Conservation (phyloP, 257 asterid genomes). For the Rehmannia glutinosa region DNA sequence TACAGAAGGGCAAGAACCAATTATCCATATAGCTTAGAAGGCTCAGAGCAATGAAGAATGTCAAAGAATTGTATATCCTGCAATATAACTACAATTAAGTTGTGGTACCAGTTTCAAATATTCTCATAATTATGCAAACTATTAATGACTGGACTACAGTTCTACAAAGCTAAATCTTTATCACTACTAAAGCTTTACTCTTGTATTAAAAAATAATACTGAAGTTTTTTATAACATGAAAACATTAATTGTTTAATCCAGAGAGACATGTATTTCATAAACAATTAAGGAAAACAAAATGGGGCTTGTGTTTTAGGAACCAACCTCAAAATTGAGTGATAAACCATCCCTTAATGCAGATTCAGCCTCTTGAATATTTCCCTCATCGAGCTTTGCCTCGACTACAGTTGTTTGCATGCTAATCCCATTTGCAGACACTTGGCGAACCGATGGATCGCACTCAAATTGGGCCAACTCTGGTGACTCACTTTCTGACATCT, state of each 20-base stretch:
- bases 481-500: constrained; percentile 74
- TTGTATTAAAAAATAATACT: no score
- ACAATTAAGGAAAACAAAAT: background rate
- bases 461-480: constrained; percentile 36
- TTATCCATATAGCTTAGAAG: no score
- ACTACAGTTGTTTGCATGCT: constrained; percentile 60
- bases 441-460: constrained; percentile 48
- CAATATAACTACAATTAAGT: no score
- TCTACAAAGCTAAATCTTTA: no score
- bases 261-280: background rate
- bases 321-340: constrained; percentile 92
- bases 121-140: no score
- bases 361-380: constrained; percentile 96
- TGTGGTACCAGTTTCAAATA: no score
- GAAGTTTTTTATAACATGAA: no score
- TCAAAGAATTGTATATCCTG: no score
- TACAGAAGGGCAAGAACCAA: no score
- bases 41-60: no score
- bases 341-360: constrained; percentile 88
- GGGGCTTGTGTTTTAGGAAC: background rate
- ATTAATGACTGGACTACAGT: no score
- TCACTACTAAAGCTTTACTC: no score
- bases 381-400: constrained; percentile 93
- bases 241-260: background rate
- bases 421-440: constrained; percentile 79